Evolutionary conservation across 2,329 filamentous ascomycete species (phyloP).

Genomic region (Penicillium janthinellum): DNA sequence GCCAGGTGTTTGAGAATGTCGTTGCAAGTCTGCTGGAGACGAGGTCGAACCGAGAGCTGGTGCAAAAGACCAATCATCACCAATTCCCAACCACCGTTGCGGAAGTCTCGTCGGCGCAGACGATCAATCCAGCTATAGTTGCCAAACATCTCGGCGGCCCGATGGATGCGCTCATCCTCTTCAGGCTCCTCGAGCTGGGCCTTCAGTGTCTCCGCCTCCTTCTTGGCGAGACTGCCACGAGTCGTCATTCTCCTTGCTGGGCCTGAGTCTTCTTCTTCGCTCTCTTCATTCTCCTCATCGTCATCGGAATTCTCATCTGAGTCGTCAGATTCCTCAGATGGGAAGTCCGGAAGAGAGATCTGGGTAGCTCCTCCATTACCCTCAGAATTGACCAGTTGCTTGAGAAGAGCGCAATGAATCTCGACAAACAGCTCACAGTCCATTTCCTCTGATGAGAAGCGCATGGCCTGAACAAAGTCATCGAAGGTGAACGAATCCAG

Average conservation of each 20-base stretch:
- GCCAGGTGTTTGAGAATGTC: conserved; percentile 79
- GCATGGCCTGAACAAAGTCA: conserved; percentile 87
- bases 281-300: conserved; percentile 36
- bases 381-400: conserved; percentile 76
- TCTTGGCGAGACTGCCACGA: conserved; percentile 80
- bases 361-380: conserved; percentile 75
- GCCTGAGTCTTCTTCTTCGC: conserved; percentile 61
- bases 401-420: conserved; percentile 87
- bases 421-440: conserved; percentile 87
- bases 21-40: conserved; percentile 72
- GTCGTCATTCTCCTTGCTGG: conserved; percentile 77
- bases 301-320: conserved; percentile 58
- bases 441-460: conserved; percentile 70
- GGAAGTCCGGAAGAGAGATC: conserved; percentile 74
- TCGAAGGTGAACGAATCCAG: conserved; percentile 98
- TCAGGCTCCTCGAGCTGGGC: conserved; percentile 58
- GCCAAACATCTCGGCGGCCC: conserved; percentile 72
- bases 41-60: conserved; percentile 76
- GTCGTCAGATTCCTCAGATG: conserved; percentile 65
- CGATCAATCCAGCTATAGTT: conserved; percentile 83
- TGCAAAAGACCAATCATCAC: conserved; percentile 85
- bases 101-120: conserved; percentile 79
- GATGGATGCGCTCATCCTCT: conserved; percentile 43
- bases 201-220: conserved; percentile 70
- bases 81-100: conserved; percentile 85